Percentiles rank a stretch among this genome's conserved stretches.
phyloP scores from a whole-genome alignment of 331 rosid genomes.

The Malus hybrid region DNA sequence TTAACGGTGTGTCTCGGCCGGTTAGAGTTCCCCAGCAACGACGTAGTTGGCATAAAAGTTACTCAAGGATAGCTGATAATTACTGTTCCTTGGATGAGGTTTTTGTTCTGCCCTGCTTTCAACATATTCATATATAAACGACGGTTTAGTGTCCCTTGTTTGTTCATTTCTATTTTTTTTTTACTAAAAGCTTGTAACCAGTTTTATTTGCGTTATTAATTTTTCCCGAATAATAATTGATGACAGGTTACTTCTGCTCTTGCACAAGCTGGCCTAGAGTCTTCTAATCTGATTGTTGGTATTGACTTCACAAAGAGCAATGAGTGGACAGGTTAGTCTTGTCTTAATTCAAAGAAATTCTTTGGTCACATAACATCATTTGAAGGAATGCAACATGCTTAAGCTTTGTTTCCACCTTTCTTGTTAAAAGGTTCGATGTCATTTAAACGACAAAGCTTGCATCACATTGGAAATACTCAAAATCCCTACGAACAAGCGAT shows the following conservation, averaged over 20 bases:
- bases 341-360: constrained; percentile 11
- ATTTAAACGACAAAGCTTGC: constrained; percentile 74
- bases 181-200: too few relatives aligned
- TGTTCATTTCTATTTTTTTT: too few relatives aligned
- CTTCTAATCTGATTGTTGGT: constrained; percentile 91
- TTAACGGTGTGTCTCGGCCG: constrained; percentile 20
- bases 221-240: background rate
- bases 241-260: constrained; percentile 82
- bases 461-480: constrained; percentile 50
- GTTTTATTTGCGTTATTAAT: too few relatives aligned
- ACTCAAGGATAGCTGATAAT: constrained; percentile 67
- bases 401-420: background rate
- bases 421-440: constrained; percentile 61
- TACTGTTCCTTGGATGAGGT: constrained; percentile 80
- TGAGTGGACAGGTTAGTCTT: constrained; percentile 79
- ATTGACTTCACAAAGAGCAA: constrained; percentile 98
- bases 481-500: constrained; percentile 92
- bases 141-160: background rate
- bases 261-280: constrained; percentile 84
- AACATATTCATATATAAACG: too few relatives aligned
- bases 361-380: background rate
- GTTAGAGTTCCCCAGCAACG: constrained; percentile 6
- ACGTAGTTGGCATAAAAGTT: constrained; percentile 39
- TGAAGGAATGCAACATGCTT: constrained; percentile 9
- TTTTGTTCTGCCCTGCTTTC: too few relatives aligned